Evolutionary conservation across 257 asterid species (phyloP), one percentile per base, ranked within the genome.

Genomic region (Gentiana macrophylla): DNA sequence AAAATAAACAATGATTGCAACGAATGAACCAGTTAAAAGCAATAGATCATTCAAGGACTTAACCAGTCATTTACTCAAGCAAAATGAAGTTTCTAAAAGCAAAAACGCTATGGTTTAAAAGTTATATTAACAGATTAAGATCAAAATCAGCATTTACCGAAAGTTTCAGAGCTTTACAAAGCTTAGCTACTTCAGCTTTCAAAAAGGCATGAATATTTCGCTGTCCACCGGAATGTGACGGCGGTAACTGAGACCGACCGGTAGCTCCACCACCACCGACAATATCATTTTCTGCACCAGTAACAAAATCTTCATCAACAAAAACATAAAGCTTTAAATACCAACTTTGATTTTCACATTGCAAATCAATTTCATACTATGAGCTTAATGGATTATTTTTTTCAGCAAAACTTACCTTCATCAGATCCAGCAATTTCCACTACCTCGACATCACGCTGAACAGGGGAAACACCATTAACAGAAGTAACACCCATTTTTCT

Each of bases 401-500:
- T 24, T 24, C 24, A 63, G 43, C 43, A 49, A 38, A 61, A 35
- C 35, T 13, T 54, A 70, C 76, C 78, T 62, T 50, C 63, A 36
- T 70, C 56, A 9, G 53, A 37, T 33, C 51, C 66, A 35, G 64
- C 62, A 68, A 50, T 55, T 53, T 60, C 67, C 55, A 37, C 67
- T 32, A 52, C 59, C 56, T 53, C 69, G 35, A 49, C 50, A 44
- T 57, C 73, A 57, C 34, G 52, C 11, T 60, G 78, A 64, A 43
- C 47, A 52, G 72, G 44, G 62, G 69, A 24, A 24, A 24, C 49
- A 35, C 62, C 58, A 67, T 49, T 65, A 36, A 62, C 55, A 63
- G 62, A 63, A 63, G 71, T 79, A 67, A 57, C 70, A 34, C 63
- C 70, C 58, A 62, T 59, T 71, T 75, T 87, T 69, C 72, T 81